A percentile compares a stretch with the other conserved stretches of the same genome.
phyloP scores from a whole-genome alignment of 2,329 filamentous ascomycete genomes.

The Lecanicillium sp. region DNA sequence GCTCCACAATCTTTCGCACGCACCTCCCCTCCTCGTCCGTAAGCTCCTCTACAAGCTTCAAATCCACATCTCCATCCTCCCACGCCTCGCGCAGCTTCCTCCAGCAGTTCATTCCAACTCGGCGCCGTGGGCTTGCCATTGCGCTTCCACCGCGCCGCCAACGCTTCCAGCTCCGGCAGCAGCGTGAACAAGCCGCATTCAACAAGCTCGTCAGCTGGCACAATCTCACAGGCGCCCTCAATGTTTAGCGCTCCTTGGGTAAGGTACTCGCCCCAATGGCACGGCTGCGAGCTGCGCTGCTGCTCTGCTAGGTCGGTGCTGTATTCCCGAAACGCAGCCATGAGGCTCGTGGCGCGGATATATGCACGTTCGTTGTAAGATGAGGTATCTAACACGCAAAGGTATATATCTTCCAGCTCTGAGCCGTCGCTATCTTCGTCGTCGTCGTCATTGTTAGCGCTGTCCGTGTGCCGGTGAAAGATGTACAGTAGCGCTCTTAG shows the following conservation, averaged over 20 bases:
- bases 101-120: background rate
- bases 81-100: background rate
- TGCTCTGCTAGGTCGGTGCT: background rate
- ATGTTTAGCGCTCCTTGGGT: conserved; percentile 5
- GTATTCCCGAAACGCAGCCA: background rate
- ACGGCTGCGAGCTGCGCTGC: background rate
- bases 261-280: conserved; percentile 7
- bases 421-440: no score
- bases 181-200: conserved; percentile 1
- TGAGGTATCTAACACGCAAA: conserved; percentile 2
- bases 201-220: conserved; percentile 2
- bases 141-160: background rate
- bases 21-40: background rate
- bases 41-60: no score
- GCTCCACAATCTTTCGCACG: background rate
- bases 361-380: background rate
- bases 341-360: conserved; percentile 4
- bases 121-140: background rate
- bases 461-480: conserved; percentile 2
- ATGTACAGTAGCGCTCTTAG: conserved; percentile 7
- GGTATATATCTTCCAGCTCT: conserved; percentile 2
- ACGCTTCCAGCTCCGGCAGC: conserved; percentile 1
- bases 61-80: no score
- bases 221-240: background rate
- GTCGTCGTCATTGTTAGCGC: no score